Evolutionary conservation across 2,329 filamentous ascomycete species (phyloP).

Genomic region (Teratosphaeria gauchensis): DNA sequence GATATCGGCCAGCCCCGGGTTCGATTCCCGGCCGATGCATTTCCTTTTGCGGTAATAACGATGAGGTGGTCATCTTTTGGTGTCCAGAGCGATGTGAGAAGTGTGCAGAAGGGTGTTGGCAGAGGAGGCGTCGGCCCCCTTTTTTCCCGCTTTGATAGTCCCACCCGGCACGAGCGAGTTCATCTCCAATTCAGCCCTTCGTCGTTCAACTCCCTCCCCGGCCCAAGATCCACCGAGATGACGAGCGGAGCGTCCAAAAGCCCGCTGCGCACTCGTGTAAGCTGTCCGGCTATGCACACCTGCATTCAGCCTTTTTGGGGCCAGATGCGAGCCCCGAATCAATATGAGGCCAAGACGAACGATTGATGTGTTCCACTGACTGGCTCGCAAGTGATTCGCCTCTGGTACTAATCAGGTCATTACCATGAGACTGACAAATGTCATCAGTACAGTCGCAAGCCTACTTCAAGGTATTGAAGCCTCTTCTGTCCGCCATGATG

Average conservation of each 20-base stretch:
- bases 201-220: not conserved
- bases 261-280: not conserved
- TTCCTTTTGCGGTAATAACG: not conserved
- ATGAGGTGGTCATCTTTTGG: not conserved
- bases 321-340: not conserved
- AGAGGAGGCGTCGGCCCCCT: not conserved
- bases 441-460: not conserved
- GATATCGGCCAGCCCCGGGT: not conserved
- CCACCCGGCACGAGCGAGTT: not conserved
- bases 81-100: not conserved
- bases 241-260: no score
- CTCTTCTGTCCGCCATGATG: not conserved
- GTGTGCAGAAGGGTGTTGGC: not conserved
- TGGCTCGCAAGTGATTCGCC: no score
- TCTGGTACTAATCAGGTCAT: not conserved
- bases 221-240: not conserved
- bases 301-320: not conserved
- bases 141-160: not conserved
- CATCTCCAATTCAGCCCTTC: not conserved
- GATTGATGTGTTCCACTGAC: not conserved
- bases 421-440: not conserved
- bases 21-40: not conserved
- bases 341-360: not conserved
- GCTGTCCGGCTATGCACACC: not conserved
- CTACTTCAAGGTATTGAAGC: not conserved